Conservation (phyloP, 371 early-diverging fungal genomes). For the Globomyces sp. region DNA sequence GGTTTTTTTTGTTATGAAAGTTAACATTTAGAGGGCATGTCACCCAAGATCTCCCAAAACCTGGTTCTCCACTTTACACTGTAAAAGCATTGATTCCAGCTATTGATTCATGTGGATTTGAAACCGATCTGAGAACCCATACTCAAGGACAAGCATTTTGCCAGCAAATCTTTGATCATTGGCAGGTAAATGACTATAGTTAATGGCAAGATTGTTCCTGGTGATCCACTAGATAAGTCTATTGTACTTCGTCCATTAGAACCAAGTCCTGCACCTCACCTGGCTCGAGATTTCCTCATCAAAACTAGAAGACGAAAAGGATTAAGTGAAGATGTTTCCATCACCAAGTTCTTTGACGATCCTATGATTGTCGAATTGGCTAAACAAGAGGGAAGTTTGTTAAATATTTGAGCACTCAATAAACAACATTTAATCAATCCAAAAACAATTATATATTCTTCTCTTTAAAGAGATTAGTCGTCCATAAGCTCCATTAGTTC, state of each 20-base stretch:
- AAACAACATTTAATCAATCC: too few species aligned
- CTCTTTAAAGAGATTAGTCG: not conserved
- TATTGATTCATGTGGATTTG: conserved; percentile 95
- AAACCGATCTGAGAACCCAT: conserved; percentile 93
- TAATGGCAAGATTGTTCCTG: conserved; percentile 75
- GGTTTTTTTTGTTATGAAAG: too few species aligned
- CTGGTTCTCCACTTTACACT: conserved; percentile 93
- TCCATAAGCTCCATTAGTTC: conserved; percentile 78
- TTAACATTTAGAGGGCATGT: conserved; percentile 77
- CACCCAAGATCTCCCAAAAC: conserved; percentile 90
- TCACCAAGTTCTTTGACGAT: conserved; percentile 95
- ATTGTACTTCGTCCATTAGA: conserved; percentile 88
- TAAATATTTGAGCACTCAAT: conserved; percentile 1
- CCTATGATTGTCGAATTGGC: conserved; percentile 55
- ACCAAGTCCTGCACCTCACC: conserved; percentile 76
- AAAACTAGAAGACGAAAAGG: conserved; percentile 96
- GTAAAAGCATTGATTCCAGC: conserved; percentile 93
- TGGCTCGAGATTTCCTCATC: conserved; percentile 96
- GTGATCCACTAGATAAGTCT: conserved; percentile 90
- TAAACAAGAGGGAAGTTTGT: conserved; percentile 7
- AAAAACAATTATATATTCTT: too few species aligned
- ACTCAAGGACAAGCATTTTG: conserved; percentile 97
- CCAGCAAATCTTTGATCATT: conserved; percentile 94
- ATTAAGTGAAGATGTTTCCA: conserved; percentile 84
- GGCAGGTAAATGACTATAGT: conserved; percentile 61